phyloP scores from a whole-genome alignment of 2,329 filamentous ascomycete genomes.

The Neonectria magnoliae region DNA sequence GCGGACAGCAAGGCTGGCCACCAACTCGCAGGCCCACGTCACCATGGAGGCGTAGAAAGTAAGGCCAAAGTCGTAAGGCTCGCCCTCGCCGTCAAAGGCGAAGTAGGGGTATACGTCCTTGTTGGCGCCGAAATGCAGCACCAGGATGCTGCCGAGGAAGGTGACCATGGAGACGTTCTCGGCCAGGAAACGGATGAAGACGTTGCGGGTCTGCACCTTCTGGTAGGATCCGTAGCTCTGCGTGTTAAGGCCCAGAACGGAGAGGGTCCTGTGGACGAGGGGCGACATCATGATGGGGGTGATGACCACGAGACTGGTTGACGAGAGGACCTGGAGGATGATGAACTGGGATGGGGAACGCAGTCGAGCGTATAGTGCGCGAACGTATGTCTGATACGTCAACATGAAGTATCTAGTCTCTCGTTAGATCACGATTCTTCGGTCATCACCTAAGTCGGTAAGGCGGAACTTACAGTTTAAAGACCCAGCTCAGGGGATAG shows the following conservation, averaged over 20 bases:
- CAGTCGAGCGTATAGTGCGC: constrained; percentile 73
- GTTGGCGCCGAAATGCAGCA: constrained; percentile 74
- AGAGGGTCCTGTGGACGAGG: constrained; percentile 65
- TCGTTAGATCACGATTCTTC: constrained; percentile 23
- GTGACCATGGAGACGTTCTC: constrained; percentile 76
- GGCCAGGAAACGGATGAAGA: constrained; percentile 73
- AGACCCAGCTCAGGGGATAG: constrained; percentile 76
- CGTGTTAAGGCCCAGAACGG: constrained; percentile 63
- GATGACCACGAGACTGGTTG: constrained; percentile 69
- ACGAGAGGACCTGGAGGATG: constrained; percentile 71
- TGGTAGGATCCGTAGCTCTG: constrained; percentile 72
- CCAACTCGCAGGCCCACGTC: constrained; percentile 74
- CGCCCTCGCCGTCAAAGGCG: constrained; percentile 63
- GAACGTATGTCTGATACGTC: constrained; percentile 77
- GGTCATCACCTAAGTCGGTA: background rate
- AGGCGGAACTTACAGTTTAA: constrained; percentile 67
- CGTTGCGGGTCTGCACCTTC: constrained; percentile 72
- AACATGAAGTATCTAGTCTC: constrained; percentile 68
- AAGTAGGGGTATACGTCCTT: constrained; percentile 77
- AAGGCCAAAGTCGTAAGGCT: constrained; percentile 69
- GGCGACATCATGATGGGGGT: constrained; percentile 72
- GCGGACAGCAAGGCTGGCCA: constrained; percentile 68
- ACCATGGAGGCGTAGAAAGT: constrained; percentile 71
- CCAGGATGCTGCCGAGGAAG: constrained; percentile 72
- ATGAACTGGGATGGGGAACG: constrained; percentile 73